These are phyloP conservation scores for Thuja plicata DNA, from an alignment of 83 land plant species.

Conservation along the genomic window DNA sequence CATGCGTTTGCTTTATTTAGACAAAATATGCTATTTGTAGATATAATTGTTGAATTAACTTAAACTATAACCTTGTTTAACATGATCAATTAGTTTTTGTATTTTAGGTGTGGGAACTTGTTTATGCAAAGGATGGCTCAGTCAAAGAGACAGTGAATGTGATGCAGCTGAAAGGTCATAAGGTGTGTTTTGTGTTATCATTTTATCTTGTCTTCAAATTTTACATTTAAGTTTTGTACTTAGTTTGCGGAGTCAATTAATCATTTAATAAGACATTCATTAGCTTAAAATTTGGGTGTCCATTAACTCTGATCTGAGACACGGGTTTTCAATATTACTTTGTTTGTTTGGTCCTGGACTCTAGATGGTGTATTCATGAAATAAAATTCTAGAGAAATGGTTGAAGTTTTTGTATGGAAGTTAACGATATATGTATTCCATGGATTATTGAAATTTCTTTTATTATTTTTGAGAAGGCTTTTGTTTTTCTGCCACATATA, in stretches of 20 bases:
- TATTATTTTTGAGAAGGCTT: not conserved
- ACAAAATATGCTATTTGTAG: not conserved
- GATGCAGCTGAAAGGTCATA: slow-evolving; percentile 99
- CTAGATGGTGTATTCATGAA: too few relatives aligned
- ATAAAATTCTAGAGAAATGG: too few relatives aligned
- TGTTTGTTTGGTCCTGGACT: not conserved
- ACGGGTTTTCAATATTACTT: not conserved
- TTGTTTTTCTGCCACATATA: not conserved
- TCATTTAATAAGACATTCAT: not conserved
- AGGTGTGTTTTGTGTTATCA: slow-evolving; percentile 41
- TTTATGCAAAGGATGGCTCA: slow-evolving; percentile 91
- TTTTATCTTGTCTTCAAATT: not conserved
- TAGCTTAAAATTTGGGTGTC: not conserved
- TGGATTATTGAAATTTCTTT: not conserved
- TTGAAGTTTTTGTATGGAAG: too few relatives aligned
- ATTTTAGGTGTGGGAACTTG: slow-evolving; percentile 87
- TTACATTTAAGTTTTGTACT: not conserved
- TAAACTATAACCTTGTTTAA: not conserved
- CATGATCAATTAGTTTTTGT: not conserved
- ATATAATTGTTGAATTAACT: not conserved
- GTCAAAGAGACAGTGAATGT: slow-evolving; percentile 81
- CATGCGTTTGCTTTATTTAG: too few relatives aligned
- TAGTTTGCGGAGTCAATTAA: not conserved
- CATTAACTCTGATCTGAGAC: not conserved
- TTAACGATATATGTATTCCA: not conserved